Conservation (phyloP, 2,329 filamentous ascomycete species). For the Ceratocystis destructans region DNA sequence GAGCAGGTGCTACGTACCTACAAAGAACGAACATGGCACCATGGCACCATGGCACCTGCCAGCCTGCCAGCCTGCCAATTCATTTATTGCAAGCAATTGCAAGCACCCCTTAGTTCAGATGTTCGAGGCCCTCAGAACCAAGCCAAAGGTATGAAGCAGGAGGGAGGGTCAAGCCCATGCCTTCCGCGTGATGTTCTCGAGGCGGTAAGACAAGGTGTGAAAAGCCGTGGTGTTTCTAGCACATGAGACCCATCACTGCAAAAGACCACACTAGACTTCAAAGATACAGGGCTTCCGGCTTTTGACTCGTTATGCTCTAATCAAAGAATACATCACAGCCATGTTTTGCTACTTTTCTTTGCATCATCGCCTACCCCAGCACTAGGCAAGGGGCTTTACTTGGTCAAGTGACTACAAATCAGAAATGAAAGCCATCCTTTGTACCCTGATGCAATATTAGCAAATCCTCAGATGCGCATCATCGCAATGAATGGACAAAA, state of each 20-base stretch:
- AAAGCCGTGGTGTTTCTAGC: neutral
- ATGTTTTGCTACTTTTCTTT: neutral
- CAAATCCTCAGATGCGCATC: neutral
- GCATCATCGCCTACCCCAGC: neutral
- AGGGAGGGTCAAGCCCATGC: neutral
- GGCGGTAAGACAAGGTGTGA: neutral
- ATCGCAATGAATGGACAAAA: too few relatives aligned
- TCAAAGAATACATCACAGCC: neutral
- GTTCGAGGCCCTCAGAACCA: neutral
- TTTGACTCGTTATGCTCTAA: too few relatives aligned
- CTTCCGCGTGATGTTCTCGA: neutral
- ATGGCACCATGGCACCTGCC: neutral
- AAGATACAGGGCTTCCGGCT: too few relatives aligned
- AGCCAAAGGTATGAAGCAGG: neutral
- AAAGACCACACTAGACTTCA: too few relatives aligned
- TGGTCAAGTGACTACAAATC: slow-evolving; percentile 1
- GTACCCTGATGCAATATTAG: neutral
- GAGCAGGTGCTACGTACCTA: neutral
- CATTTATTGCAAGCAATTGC: neutral
- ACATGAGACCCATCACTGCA: neutral
- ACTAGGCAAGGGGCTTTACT: neutral
- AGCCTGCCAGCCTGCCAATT: neutral
- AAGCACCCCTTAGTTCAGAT: neutral
- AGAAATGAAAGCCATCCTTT: slow-evolving; percentile 6
- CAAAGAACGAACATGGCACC: neutral